Evolutionary conservation across 1,139 yeast species (phyloP).

Genomic region (Sugiyamaella neomexicana): DNA sequence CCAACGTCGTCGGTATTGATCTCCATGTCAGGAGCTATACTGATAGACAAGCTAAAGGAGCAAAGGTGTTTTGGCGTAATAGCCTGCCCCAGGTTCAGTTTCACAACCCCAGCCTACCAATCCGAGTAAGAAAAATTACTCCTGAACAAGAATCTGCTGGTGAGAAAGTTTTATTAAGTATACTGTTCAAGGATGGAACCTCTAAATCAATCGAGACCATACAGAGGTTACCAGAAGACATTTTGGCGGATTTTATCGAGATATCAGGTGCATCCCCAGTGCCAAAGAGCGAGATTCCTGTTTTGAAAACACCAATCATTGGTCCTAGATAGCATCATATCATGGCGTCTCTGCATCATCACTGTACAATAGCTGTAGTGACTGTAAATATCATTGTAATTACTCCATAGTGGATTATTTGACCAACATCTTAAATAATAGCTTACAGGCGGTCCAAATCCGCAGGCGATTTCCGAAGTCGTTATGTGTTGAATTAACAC

Average conservation of each 20-base stretch:
- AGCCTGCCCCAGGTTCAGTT: slow-evolving; percentile 76
- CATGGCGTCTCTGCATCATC: neutral
- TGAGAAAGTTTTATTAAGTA: slow-evolving; percentile 24
- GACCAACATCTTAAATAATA: neutral
- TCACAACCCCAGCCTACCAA: slow-evolving; percentile 70
- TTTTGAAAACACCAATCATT: slow-evolving; percentile 16
- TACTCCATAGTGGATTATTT: too few species aligned
- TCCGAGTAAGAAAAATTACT: slow-evolving; percentile 47
- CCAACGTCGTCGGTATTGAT: slow-evolving; percentile 45
- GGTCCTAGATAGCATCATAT: neutral
- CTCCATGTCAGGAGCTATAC: slow-evolving; percentile 47
- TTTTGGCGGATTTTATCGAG: slow-evolving; percentile 43
- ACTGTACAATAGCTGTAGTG: too few species aligned
- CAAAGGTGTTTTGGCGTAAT: slow-evolving; percentile 65
- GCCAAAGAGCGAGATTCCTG: slow-evolving; percentile 35
- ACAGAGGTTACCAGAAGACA: slow-evolving; percentile 42
- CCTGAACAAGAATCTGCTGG: slow-evolving; percentile 25
- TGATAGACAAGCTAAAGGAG: slow-evolving; percentile 24
- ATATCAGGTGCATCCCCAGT: slow-evolving; percentile 42
- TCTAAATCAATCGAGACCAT: slow-evolving; percentile 43
- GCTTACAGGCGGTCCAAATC: neutral
- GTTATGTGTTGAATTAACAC: too few species aligned
- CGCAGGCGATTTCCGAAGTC: neutral
- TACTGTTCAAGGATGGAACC: slow-evolving; percentile 39
- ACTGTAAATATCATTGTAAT: too few species aligned